Evolutionary conservation across 2,329 filamentous ascomycete species (phyloP).

Genomic region (Polytolypa hystricis): DNA sequence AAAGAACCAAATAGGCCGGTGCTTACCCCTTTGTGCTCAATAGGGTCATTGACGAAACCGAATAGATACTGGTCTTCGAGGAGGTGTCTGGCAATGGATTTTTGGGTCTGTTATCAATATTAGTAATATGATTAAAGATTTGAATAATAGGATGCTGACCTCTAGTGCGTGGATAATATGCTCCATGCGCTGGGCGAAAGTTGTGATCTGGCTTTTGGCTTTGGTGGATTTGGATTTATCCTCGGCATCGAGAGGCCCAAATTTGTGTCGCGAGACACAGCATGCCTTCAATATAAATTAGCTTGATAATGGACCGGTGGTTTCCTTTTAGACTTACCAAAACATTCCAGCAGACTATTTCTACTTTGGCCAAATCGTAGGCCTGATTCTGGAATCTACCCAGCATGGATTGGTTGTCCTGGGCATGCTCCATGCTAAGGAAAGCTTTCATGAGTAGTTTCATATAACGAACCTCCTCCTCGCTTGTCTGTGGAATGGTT

Average conservation of each 20-base stretch:
- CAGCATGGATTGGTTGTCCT: slow-evolving; percentile 24
- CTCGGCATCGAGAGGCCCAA: slow-evolving; percentile 17
- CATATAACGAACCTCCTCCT: slow-evolving; percentile 18
- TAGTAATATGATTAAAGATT: background rate
- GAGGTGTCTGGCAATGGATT: slow-evolving; percentile 31
- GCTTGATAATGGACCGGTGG: too few species aligned
- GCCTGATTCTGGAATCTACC: slow-evolving; percentile 19
- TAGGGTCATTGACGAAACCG: slow-evolving; percentile 28
- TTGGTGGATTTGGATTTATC: slow-evolving; percentile 18
- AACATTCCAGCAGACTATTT: slow-evolving; percentile 24
- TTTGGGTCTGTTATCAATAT: slow-evolving; percentile 17
- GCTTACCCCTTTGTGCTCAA: slow-evolving; percentile 14
- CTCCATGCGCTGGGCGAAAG: slow-evolving; percentile 11
- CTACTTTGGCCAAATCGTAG: slow-evolving; percentile 18
- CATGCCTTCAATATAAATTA: slow-evolving; percentile 13
- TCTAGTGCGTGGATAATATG: slow-evolving; percentile 13
- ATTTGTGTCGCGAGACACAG: slow-evolving; percentile 17
- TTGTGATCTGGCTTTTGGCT: slow-evolving; percentile 9
- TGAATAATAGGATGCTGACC: slow-evolving; percentile 8
- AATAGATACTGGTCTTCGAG: slow-evolving; percentile 24
- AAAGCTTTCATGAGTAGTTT: slow-evolving; percentile 23
- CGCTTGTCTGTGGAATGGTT: slow-evolving; percentile 17
- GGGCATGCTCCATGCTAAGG: slow-evolving; percentile 17
- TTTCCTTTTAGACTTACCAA: slow-evolving; percentile 18
- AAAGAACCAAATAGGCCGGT: background rate